These are phyloP conservation scores for Quercus rubra DNA, from an alignment of 306 rosid genomes.

Conservation along the genomic window DNA sequence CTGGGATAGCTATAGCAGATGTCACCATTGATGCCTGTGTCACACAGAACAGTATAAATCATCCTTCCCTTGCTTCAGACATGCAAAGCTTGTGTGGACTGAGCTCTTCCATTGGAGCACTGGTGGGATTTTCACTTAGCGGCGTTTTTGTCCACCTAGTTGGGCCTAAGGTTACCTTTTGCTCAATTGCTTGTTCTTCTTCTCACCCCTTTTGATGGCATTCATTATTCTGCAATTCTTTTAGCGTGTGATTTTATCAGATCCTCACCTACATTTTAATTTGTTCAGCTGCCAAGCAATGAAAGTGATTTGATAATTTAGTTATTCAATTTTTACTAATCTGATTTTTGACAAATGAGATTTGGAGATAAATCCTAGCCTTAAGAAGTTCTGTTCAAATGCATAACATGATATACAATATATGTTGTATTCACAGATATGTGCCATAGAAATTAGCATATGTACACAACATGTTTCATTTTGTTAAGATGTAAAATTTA, in stretches of 20 bases:
- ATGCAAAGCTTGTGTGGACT: constrained; percentile 6
- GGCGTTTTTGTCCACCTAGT: not conserved
- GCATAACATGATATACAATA: not conserved
- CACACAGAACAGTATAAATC: not conserved
- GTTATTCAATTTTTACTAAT: not conserved
- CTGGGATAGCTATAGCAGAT: constrained; percentile 6
- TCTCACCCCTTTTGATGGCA: not conserved
- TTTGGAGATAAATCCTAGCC: not conserved
- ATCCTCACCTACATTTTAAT: not conserved
- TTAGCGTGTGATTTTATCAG: not conserved
- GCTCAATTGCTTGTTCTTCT: not conserved
- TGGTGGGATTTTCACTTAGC: not conserved
- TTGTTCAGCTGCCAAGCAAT: not conserved
- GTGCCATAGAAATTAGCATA: not conserved
- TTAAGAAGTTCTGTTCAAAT: not conserved
- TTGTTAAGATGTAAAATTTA: not conserved
- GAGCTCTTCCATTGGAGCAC: not conserved
- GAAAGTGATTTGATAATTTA: not conserved
- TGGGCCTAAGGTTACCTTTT: not conserved
- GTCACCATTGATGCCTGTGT: constrained; percentile 8
- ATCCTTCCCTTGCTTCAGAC: not conserved
- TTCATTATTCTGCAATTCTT: not conserved
- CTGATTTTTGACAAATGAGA: not conserved
- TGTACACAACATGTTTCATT: not conserved
- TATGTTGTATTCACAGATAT: not conserved